Base-by-base conservation (phyloP, 768 basidiomycete genomes). In the Phanerochaete carnosa region DNA sequence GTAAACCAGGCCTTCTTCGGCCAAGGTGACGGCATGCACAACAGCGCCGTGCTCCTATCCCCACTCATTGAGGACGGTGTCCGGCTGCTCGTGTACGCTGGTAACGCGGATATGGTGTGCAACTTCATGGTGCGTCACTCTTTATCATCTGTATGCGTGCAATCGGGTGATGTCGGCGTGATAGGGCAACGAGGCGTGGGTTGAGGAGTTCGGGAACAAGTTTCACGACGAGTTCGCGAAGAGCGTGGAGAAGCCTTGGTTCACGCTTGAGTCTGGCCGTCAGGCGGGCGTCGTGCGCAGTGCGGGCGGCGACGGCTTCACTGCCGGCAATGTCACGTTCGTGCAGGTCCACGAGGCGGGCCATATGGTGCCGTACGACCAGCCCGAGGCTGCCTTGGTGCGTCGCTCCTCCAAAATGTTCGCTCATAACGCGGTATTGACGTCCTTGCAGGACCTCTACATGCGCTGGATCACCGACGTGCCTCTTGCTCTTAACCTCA, bases 341-440 rank as follows among this genome's bases (percentile, higher is more conserved):
- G 89, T 93, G 11, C 80, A 80, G 43, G 80, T 96, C 37, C 76
- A 83, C 65, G 87, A 91, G 66, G 92, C 94, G 29, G 95, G 95
- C 35, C 92, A 94, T 71, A 90, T 94, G 92, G 92, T 93, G 8
- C 94, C 94, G 4, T 87, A 82, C 68, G 93, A 98, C 74, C 93
- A 95, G 69, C 90, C 94, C 1, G 90, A 92, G 68, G 94, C 87
- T 46, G 85, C 94, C 49, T 76, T 94, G 70, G 93, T 89, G 67
- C 50, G 86, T 71, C 30, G 7, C 39, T 49, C 9, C 32, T 43
- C 32, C 62, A 46, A 26, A 30, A 33, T 23, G 33, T 52, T 12
- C 55, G 45, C 9, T 45, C 22, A 57, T 25, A 53, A 56, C 23
- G 53, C 32, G n/a, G n/a, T n/a, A n/a, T 57, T 28, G 60, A 45